Base-by-base conservation (phyloP, 192 early-diverging fungal genomes). In the Coemansia sp. region DNA sequence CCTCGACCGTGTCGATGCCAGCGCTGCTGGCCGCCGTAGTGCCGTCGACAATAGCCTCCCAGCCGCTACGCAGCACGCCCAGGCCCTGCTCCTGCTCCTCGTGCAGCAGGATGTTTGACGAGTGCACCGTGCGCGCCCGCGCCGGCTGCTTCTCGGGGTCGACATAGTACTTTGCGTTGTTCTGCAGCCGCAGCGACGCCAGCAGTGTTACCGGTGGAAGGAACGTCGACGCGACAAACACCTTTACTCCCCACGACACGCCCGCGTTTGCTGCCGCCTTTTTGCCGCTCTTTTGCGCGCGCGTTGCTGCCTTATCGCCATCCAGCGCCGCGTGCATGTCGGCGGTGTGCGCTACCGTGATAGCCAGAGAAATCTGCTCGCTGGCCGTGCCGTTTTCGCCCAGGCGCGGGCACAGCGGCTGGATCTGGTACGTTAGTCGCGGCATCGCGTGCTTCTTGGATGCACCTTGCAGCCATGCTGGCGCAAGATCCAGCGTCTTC, bases 1-100 rank as follows among this genome's bases (percentile, higher is more conserved):
- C 56, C 33, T 66, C 63, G 1, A 43, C 40, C 25, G 55, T 60
- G 25, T 42, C 58, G 0, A 55, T 24, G 2, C 22, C 58, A 6
- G 47, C 54, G 0, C 25, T 24, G 40, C 12, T 49, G 11, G 11
- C 4, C 11, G 60, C 27, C 3, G 58, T 56, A 14, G 64, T 69
- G 44, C 71, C 77, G 18, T 80, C 77, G 4, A 69, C 71, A 43
- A 80, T 62, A 11, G 71, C 77, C 54, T 80, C 77, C 66, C 71
- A 80, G 19, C 77, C 77, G 38, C 77, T 80, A 54, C 77, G 77
- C 31, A 80, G 57, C 47, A 80, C 71, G 5, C 71, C 71, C 0
- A 80, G 77, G 12, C 77, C 77, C 14, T 80, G 77, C 60, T 73
- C 77, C 35, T 73, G 77, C 53, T 80, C 77, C 38, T 80, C 77